These are phyloP conservation scores for Blastomyces percursus DNA, from an alignment of 2,329 filamentous ascomycete species.

Conservation along the genomic window DNA sequence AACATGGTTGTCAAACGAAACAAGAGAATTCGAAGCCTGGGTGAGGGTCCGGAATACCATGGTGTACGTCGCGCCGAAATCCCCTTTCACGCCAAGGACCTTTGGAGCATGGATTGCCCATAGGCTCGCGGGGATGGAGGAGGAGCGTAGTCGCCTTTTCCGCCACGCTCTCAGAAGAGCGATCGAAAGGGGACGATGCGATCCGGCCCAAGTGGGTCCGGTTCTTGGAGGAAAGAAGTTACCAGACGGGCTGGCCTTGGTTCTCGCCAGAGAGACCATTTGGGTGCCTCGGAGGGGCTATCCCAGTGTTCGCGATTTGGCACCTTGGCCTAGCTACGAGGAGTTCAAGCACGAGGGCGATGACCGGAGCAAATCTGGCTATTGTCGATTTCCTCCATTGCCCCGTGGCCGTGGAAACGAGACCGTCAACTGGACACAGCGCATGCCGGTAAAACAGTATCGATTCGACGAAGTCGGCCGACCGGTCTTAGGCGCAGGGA, in stretches of 20 bases:
- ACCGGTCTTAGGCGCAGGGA: slow-evolving; percentile 3
- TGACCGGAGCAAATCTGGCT: slow-evolving; percentile 21
- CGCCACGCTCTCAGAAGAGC: slow-evolving; percentile 6
- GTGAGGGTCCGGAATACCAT: slow-evolving; percentile 17
- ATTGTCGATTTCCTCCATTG: slow-evolving; percentile 22
- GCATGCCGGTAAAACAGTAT: slow-evolving; percentile 15
- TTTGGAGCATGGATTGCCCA: slow-evolving; percentile 19
- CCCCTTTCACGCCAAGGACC: slow-evolving; percentile 19
- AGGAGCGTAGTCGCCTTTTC: slow-evolving; percentile 9
- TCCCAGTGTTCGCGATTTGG: slow-evolving; percentile 11
- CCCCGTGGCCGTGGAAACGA: slow-evolving; percentile 24
- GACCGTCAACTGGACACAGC: slow-evolving; percentile 25
- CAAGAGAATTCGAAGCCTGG: slow-evolving; percentile 21
- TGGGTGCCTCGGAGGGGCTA: slow-evolving; percentile 16
- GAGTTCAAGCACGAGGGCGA: slow-evolving; percentile 26
- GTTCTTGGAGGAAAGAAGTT: slow-evolving; percentile 17
- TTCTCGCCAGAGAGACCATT: slow-evolving; percentile 21
- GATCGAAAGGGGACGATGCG: neutral
- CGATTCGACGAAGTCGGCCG: slow-evolving; percentile 18
- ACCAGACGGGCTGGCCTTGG: slow-evolving; percentile 17
- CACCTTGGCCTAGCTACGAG: slow-evolving; percentile 23
- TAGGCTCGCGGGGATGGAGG: slow-evolving; percentile 13
- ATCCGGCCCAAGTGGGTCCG: slow-evolving; percentile 6
- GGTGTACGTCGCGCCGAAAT: slow-evolving; percentile 17
- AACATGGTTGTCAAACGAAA: slow-evolving; percentile 21